phyloP scores from a whole-genome alignment of 2,329 filamentous ascomycete species.

The Stagonosporopsis rhizophila region DNA sequence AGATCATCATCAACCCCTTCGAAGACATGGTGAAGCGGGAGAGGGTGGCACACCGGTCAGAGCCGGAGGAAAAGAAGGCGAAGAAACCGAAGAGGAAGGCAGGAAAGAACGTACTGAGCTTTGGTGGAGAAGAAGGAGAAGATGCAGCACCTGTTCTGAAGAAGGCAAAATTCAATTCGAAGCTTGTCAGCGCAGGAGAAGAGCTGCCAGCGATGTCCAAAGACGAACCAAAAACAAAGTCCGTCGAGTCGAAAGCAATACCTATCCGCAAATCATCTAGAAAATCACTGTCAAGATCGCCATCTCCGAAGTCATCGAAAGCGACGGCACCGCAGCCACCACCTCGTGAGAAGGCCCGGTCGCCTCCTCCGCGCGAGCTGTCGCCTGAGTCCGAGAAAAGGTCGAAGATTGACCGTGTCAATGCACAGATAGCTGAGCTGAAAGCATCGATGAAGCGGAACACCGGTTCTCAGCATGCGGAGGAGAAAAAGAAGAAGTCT shows the following conservation, averaged over 20 bases:
- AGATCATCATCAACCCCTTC: conserved; percentile 83
- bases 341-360: conserved; percentile 24
- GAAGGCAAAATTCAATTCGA: conserved; percentile 79
- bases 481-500: conserved; percentile 61
- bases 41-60: conserved; percentile 61
- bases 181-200: conserved; percentile 65
- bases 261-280: conserved; percentile 42
- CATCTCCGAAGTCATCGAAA: conserved; percentile 30
- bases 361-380: conserved; percentile 47
- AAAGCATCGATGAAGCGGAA: conserved; percentile 83
- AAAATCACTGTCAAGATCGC: conserved; percentile 35
- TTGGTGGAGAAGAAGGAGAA: conserved; percentile 70
- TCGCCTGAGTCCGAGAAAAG: conserved; percentile 50
- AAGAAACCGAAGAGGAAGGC: conserved; percentile 72
- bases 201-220: conserved; percentile 52
- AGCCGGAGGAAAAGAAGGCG: conserved; percentile 52
- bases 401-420: conserved; percentile 69
- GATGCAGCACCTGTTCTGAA: conserved; percentile 68
- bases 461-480: conserved; percentile 38
- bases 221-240: conserved; percentile 28
- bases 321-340: conserved; percentile 24
- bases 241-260: conserved; percentile 34
- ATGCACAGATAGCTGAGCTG: conserved; percentile 79
- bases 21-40: conserved; percentile 78
- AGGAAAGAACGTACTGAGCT: conserved; percentile 79